Percentiles rank a stretch among this genome's conserved stretches.
phyloP scores from a whole-genome alignment of 2,329 filamentous ascomycete genomes.

The Aspergillus fructus region DNA sequence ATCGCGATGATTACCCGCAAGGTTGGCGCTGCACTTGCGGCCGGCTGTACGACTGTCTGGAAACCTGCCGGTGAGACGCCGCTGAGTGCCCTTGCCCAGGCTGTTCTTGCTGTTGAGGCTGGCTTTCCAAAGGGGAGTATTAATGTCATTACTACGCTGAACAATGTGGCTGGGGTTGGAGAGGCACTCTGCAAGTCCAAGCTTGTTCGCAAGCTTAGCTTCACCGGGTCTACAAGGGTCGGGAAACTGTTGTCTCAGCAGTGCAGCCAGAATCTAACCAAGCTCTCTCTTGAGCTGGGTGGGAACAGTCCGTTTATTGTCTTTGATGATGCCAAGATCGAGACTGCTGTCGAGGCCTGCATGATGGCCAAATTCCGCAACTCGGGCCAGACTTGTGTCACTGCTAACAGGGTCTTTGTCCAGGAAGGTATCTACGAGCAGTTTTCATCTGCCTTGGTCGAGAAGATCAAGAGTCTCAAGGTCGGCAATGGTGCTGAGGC shows the following conservation, averaged over 20 bases:
- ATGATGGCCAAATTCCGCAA: constrained; percentile 10
- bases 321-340: constrained; percentile 60
- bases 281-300: constrained; percentile 60
- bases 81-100: constrained; percentile 29
- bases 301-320: constrained; percentile 62
- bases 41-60: constrained; percentile 38
- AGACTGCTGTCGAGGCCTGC: constrained; percentile 28
- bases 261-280: constrained; percentile 56
- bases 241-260: constrained; percentile 9
- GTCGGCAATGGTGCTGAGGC: constrained; percentile 7
- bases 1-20: constrained; percentile 64
- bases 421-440: constrained; percentile 9
- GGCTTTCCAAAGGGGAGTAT: constrained; percentile 33
- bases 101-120: constrained; percentile 25
- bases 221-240: constrained; percentile 14
- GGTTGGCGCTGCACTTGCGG: constrained; percentile 35
- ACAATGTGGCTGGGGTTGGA: constrained; percentile 8
- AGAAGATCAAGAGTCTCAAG: not conserved
- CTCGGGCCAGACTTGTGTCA: constrained; percentile 16
- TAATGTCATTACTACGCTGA: constrained; percentile 14
- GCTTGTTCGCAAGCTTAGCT: constrained; percentile 10
- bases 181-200: constrained; percentile 4
- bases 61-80: constrained; percentile 38
- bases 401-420: constrained; percentile 14
- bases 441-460: constrained; percentile 1